A percentile compares a stretch with the other conserved stretches of the same genome.
Evolutionary conservation across 1,284 basidiomycete species (phyloP).

Genomic region (Trichosporon sp.): DNA sequence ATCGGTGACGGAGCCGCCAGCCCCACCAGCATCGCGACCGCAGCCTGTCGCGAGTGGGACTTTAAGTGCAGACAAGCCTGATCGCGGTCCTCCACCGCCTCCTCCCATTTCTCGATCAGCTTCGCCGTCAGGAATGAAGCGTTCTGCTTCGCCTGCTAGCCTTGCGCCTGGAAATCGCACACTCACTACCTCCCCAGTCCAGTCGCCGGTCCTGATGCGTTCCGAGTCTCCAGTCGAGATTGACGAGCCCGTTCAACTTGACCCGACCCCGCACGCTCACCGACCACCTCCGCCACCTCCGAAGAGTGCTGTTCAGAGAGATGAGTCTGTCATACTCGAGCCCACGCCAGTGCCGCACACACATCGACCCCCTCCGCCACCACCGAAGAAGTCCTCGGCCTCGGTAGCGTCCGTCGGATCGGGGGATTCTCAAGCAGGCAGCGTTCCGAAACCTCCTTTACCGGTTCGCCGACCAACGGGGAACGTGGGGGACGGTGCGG

Average conservation of each 20-base stretch:
- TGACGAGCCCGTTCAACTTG: not conserved
- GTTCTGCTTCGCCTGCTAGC: not conserved
- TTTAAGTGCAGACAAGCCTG: not conserved
- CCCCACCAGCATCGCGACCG: constrained; percentile 25
- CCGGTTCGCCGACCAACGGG: constrained; percentile 26
- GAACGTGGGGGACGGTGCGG: not conserved
- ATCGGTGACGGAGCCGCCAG: constrained; percentile 11
- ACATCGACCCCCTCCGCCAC: constrained; percentile 15
- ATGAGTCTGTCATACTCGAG: not conserved
- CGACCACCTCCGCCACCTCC: constrained; percentile 24
- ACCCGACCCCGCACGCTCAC: not conserved
- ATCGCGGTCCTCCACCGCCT: constrained; percentile 9
- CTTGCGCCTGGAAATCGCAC: not conserved
- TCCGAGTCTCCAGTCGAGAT: not conserved
- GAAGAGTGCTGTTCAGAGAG: not conserved
- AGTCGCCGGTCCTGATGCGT: not conserved
- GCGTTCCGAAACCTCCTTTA: constrained; percentile 18
- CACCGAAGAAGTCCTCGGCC: not conserved
- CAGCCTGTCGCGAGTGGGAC: constrained; percentile 19
- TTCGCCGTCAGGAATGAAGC: not conserved
- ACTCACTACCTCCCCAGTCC: not conserved
- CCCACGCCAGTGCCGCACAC: not conserved
- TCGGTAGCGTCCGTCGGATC: not conserved
- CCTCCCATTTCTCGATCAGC: constrained; percentile 20
- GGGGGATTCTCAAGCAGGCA: not conserved